Base-by-base conservation (phyloP, 2,329 filamentous ascomycete species). In the Incumbomyces lentus region DNA sequence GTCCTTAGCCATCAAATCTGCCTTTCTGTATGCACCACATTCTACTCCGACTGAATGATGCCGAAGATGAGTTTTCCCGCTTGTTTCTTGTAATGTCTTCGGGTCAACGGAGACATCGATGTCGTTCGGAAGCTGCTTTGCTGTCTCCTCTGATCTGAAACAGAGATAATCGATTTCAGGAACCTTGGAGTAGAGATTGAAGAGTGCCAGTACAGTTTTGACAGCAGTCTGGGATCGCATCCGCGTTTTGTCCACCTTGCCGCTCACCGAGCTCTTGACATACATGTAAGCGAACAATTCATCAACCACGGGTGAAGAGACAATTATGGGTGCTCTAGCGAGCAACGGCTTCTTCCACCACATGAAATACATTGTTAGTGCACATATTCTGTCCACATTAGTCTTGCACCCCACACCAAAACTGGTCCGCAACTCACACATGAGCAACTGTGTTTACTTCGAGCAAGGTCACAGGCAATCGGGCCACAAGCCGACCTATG, bases 391-490 rank as follows among this genome's bases (percentile, higher is more conserved):
- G 33, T 26, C 33, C 4, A 4, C 33, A 12, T 35, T 35, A 35
- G 33, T 12, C n/a, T 14, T 14, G 16, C 13, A 35, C 16, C 4
- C 12, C 16, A 17, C n/a, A 35, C 4, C 22, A 17, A 35, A n/a
- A 35, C 4, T 35, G 5, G 13, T n/a, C 11, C 33, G 16, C 16
- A n/a, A 35, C 33, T 35, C 11, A 35, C 3, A 64, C 60, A 50
- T 66, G 63, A 1, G 56, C 58, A 26, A 64, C 49, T 1, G 62
- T 63, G 48, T 64, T 59, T 1, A 35, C 33, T 12, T 35, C 33
- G 33, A 35, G n/a, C 33, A 35, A 68, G 40, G 39, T 69, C 65
- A 1, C 70, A 51, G 2, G 64, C 0, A 70, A 52, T 1, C 58
- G 52, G 13, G 62, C 52, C 1, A 49, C 49, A 2, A 57, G 52